phyloP scores from a whole-genome alignment of 345 rosid genomes.

The Citrus trifoliata region DNA sequence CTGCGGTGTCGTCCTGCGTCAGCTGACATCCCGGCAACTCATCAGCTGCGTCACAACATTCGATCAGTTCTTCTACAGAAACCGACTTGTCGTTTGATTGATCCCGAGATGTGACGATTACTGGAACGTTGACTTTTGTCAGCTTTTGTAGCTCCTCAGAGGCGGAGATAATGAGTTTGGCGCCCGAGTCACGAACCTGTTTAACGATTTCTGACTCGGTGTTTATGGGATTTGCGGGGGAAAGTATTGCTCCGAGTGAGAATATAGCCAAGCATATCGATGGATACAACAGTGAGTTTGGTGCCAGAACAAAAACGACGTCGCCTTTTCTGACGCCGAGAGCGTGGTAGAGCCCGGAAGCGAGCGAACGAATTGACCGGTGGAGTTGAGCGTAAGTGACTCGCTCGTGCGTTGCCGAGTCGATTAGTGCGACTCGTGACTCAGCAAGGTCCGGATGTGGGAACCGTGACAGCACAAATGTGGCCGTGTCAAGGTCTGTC shows the following conservation, averaged over 20 bases:
- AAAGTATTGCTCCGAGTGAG: constrained; percentile 52
- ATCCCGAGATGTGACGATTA: constrained; percentile 29
- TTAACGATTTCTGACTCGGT: constrained; percentile 44
- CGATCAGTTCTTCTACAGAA: constrained; percentile 47
- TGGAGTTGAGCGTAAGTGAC: constrained; percentile 43
- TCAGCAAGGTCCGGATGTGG: constrained; percentile 32
- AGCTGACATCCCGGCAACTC: constrained; percentile 20
- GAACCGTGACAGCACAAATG: constrained; percentile 42
- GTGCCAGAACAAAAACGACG: constrained; percentile 52
- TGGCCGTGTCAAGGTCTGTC: constrained; percentile 33
- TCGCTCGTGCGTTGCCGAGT: constrained; percentile 25
- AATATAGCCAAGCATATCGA: constrained; percentile 48
- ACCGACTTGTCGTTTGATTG: constrained; percentile 1
- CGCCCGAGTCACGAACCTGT: constrained; percentile 53
- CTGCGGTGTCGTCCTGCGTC: constrained; percentile 49
- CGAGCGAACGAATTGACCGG: constrained; percentile 42
- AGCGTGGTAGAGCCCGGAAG: constrained; percentile 40
- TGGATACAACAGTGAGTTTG: constrained; percentile 52
- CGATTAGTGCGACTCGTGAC: constrained; percentile 42
- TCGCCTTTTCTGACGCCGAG: constrained; percentile 51
- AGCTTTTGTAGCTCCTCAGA: constrained; percentile 52
- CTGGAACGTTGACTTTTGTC: constrained; percentile 20
- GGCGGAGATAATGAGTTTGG: constrained; percentile 40
- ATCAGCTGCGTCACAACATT: constrained; percentile 28
- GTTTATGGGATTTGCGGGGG: constrained; percentile 55